These are phyloP conservation scores for Caulochytrium protostelioides DNA, from an alignment of 371 early-diverging fungal genomes.

Conservation along the genomic window DNA sequence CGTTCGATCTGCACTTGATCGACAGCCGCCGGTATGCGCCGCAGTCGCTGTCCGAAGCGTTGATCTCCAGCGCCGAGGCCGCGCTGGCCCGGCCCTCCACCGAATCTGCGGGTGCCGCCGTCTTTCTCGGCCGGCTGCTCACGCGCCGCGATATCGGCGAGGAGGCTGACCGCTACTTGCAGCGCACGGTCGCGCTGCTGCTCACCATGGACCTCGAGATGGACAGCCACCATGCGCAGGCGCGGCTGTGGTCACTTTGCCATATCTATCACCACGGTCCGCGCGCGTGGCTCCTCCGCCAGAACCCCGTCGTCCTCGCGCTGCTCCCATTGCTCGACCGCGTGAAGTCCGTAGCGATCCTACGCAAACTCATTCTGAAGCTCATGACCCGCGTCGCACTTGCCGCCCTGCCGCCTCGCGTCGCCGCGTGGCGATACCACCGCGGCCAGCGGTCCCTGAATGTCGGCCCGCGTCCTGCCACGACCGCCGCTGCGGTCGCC, in stretches of 20 bases:
- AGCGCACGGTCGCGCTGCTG: conserved; percentile 8
- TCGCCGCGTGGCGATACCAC: conserved; percentile 55
- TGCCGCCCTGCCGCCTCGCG: conserved; percentile 40
- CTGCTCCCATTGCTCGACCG: conserved; percentile 28
- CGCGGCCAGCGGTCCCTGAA: conserved; percentile 15
- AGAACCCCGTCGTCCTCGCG: conserved; percentile 26
- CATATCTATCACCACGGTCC: conserved; percentile 42
- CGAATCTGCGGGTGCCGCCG: too few relatives aligned
- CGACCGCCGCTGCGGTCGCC: background rate
- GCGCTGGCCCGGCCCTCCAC: too few relatives aligned
- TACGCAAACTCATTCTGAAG: conserved; percentile 59
- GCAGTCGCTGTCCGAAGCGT: conserved; percentile 51
- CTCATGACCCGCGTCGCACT: conserved; percentile 61
- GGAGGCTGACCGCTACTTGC: conserved; percentile 13
- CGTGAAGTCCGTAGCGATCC: conserved; percentile 33
- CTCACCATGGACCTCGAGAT: conserved; percentile 5
- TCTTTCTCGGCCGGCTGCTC: too few relatives aligned
- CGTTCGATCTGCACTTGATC: conserved; percentile 67
- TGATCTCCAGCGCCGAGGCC: background rate
- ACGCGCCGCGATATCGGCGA: conserved; percentile 7
- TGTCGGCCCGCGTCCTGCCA: background rate
- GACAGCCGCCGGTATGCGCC: conserved; percentile 51
- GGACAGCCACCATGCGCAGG: conserved; percentile 39
- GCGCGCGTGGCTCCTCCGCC: conserved; percentile 35
- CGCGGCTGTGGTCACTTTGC: conserved; percentile 44